Evolutionary conservation across 805 yeast species (phyloP), one percentile per base, ranked within the genome.

Genomic region (Saccharomycopsis sp.): DNA sequence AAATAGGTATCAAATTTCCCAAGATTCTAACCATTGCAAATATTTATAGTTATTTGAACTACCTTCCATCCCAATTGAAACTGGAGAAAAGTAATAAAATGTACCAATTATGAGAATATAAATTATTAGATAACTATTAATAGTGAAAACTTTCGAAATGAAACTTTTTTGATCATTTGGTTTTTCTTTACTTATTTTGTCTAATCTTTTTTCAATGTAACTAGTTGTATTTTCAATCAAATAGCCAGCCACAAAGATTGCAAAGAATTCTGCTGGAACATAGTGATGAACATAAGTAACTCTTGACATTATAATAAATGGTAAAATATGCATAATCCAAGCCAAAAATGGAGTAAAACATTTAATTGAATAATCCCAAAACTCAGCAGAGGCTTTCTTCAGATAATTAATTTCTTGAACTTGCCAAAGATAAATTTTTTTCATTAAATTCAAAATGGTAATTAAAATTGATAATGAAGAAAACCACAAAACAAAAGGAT

Each of bases 201-300:
- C 31, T 12, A 30, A 20, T 27, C 13, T 20, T 18, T 2, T 10
- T 13, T n/a, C 21, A 30, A 31, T n/a, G 12, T 17, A 32, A 18
- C 15, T 20, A 8, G 20, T 4, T 17, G 14, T 50, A 31, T 51
- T 34, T 4, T 45, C 43, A 54, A 79, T 85, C 35, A 79, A 61
- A 49, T 72, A 82, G 42, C 74, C 75, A 50, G 76, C 68, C 23
- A 85, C 79, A 49, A 88, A 64, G 66, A 87, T 79, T 37, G 97
- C 97, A 65, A 89, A 89, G 63, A 83, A 89, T 48, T 88, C 70
- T 1, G 97, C 95, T 12, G 98, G 98, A 50, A 87, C 74, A 61
- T 89, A 89, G 60, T 89, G 98, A 62, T 89, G 98, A 26, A 89
- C 92, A 58, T 92, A 89, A 2, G 95, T 87, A 42, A 92, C 96